Conservation (phyloP, 2,329 filamentous ascomycete genomes). For the Alternaria postmessia region DNA sequence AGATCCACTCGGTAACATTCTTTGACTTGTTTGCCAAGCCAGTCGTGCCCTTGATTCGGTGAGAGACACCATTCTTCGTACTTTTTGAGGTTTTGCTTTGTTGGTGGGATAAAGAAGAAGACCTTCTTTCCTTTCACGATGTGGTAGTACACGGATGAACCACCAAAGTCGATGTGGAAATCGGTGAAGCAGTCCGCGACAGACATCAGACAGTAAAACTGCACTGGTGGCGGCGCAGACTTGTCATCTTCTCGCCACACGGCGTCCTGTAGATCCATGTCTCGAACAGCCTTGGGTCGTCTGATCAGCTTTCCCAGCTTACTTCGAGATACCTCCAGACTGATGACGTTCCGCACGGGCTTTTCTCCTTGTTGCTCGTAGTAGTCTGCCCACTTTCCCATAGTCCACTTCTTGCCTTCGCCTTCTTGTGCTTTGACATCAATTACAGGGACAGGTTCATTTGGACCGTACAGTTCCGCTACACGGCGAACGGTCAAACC, state of each 20-base stretch:
- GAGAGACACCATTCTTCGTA: conserved; percentile 77
- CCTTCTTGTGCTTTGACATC: conserved; percentile 75
- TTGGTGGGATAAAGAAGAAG: conserved; percentile 75
- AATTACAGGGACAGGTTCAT: conserved; percentile 71
- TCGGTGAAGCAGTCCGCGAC: conserved; percentile 76
- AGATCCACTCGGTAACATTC: conserved; percentile 73
- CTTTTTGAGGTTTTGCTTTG: conserved; percentile 72
- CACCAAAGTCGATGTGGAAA: conserved; percentile 76
- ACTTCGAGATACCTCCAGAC: conserved; percentile 71
- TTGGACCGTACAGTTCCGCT: conserved; percentile 69
- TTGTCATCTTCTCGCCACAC: conserved; percentile 65
- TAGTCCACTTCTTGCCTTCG: conserved; percentile 70
- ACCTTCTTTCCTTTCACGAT: conserved; percentile 74
- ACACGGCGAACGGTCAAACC: conserved; percentile 70
- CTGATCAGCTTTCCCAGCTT: conserved; percentile 68
- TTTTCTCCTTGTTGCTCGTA: conserved; percentile 71
- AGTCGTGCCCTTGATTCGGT: conserved; percentile 71
- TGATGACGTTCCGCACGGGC: conserved; percentile 73
- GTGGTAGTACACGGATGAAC: conserved; percentile 75
- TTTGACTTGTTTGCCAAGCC: conserved; percentile 69
- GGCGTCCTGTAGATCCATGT: conserved; percentile 65
- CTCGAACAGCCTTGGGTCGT: conserved; percentile 70
- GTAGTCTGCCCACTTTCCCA: conserved; percentile 71
- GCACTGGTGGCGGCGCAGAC: conserved; percentile 68
- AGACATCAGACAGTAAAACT: conserved; percentile 75